Evolutionary conservation across 169 alveolate genomes (phyloP).

Genomic region (Plasmodium falciparum): DNA sequence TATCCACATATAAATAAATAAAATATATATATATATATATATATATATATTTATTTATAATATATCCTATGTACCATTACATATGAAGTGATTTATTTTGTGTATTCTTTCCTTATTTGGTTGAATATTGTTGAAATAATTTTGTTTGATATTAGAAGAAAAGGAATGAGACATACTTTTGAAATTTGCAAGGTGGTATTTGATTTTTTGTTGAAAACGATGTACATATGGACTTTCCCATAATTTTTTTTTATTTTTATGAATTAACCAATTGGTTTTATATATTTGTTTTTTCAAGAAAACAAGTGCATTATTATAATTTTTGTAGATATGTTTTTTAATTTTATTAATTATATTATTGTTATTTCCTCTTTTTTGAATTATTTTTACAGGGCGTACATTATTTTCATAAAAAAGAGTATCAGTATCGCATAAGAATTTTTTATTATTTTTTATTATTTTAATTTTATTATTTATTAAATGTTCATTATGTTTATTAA

Average conservation of each 20-base stretch:
- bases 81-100: background rate
- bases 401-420: background rate
- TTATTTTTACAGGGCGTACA: slow-evolving; percentile 1
- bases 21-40: too few species aligned
- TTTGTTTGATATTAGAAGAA: background rate
- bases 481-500: background rate
- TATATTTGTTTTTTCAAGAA: slow-evolving; percentile 23
- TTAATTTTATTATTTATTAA: slow-evolving; percentile 3
- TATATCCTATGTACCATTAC: background rate
- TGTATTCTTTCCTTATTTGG: background rate
- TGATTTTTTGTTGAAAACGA: background rate
- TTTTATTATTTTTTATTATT: slow-evolving; percentile 11
- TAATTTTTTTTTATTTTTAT: slow-evolving; percentile 11
- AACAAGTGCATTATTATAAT: slow-evolving; percentile 4
- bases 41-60: too few species aligned
- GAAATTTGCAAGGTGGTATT: background rate
- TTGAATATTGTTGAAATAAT: background rate
- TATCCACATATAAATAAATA: too few species aligned
- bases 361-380: background rate
- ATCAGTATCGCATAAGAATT: slow-evolving; percentile 15
- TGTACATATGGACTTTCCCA: background rate
- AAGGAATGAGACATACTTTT: background rate
- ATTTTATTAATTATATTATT: background rate
- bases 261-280: slow-evolving; percentile 7
- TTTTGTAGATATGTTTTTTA: slow-evolving; percentile 7